Conservation (phyloP, 2,329 filamentous ascomycete species). For the Diaporthe ampelina region DNA sequence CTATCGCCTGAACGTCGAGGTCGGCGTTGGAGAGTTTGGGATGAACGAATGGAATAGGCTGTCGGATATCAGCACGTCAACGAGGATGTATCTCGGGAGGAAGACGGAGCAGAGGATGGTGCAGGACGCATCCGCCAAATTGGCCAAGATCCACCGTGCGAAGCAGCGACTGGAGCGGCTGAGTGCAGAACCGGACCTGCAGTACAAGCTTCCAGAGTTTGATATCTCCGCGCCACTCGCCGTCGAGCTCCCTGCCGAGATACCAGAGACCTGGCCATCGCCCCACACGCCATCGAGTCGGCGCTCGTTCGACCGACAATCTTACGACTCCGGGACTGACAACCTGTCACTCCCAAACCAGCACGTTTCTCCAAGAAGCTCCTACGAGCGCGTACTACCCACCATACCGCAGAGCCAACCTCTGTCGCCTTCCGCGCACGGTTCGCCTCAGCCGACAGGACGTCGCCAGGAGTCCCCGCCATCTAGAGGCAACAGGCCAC, state of each 20-base stretch:
- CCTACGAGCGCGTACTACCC: constrained; percentile 60
- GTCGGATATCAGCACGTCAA: constrained; percentile 95
- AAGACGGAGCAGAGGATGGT: constrained; percentile 83
- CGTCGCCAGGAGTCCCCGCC: constrained; percentile 48
- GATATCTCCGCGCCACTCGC: constrained; percentile 62
- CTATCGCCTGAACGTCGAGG: constrained; percentile 95
- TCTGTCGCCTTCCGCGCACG: constrained; percentile 45
- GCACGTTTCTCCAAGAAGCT: constrained; percentile 64
- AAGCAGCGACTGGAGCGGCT: constrained; percentile 75
- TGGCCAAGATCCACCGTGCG: constrained; percentile 86
- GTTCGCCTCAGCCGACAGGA: constrained; percentile 49
- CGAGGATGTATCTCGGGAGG: constrained; percentile 83
- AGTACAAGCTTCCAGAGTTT: constrained; percentile 56
- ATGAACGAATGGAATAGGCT: constrained; percentile 99
- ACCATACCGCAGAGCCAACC: constrained; percentile 48
- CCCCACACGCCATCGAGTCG: constrained; percentile 58
- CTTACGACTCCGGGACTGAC: constrained; percentile 70
- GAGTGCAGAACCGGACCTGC: constrained; percentile 58
- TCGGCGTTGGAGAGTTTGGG: constrained; percentile 95
- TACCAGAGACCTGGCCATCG: constrained; percentile 56
- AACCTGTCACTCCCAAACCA: constrained; percentile 59
- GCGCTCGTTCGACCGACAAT: constrained; percentile 51
- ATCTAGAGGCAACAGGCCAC: constrained; percentile 35
- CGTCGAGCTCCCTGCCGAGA: constrained; percentile 71
- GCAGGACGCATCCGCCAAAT: constrained; percentile 80